A percentile compares a stretch with the other conserved stretches of the same genome.
Conservation (phyloP, 805 yeast species). For the Ogataea glucozyma region DNA sequence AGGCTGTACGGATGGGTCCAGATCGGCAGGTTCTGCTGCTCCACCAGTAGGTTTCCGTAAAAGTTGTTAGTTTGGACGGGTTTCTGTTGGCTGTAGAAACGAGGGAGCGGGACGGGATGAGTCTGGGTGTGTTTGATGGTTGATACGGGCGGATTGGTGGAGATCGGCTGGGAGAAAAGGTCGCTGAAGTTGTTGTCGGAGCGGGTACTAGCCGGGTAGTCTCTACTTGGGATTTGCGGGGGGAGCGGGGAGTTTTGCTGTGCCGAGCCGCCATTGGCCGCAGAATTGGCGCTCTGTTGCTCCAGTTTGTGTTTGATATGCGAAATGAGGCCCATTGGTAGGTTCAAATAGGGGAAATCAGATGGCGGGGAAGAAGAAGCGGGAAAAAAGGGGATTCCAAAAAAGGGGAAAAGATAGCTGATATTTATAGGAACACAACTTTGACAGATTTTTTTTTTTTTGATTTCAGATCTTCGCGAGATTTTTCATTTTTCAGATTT, state of each 20-base stretch:
- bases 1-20: constrained; percentile 84
- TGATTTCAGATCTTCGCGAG: neutral
- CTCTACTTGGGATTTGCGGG: constrained; percentile 31
- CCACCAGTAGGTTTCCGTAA: constrained; percentile 70
- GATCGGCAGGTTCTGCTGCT: constrained; percentile 62
- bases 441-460: neutral
- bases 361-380: neutral
- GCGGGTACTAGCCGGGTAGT: constrained; percentile 14
- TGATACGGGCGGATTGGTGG: constrained; percentile 22
- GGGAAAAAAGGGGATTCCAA: neutral
- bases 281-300: constrained; percentile 1
- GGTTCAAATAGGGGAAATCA: neutral
- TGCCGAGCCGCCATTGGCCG: neutral
- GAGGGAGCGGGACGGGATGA: constrained; percentile 65
- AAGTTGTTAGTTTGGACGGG: constrained; percentile 74
- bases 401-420: neutral
- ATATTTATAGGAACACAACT: neutral
- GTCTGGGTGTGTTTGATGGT: constrained; percentile 51
- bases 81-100: constrained; percentile 45
- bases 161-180: constrained; percentile 25
- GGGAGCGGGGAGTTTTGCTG: constrained; percentile 5
- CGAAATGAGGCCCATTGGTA: constrained; percentile 25
- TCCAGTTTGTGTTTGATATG: constrained; percentile 20
- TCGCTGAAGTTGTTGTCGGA: constrained; percentile 7
- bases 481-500: too few relatives aligned